Conservation (phyloP, 2,329 filamentous ascomycete species). For the Epichloe brachyelytri region DNA sequence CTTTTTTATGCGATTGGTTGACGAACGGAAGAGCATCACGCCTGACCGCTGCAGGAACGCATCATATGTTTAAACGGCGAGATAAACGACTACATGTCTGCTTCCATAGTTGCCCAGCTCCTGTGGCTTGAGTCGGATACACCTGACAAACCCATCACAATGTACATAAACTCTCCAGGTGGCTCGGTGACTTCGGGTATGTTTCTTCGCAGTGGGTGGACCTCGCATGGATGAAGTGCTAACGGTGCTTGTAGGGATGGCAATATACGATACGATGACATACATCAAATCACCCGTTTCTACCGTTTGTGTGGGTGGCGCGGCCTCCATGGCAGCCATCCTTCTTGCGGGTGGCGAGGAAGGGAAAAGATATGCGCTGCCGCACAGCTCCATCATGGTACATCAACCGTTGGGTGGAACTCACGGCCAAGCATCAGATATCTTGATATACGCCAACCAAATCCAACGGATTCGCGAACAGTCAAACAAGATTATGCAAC, state of each 20-base stretch:
- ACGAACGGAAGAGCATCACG: background rate
- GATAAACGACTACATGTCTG: conserved; percentile 80
- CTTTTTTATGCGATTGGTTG: background rate
- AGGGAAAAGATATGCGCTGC: conserved; percentile 76
- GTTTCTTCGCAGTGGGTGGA: conserved; percentile 1
- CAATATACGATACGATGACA: conserved; percentile 98
- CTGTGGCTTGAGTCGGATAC: conserved; percentile 97
- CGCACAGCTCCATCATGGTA: conserved; percentile 93
- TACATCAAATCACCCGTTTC: conserved; percentile 90
- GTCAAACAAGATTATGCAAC: conserved; percentile 80
- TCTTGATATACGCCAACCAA: conserved; percentile 94
- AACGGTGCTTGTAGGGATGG: conserved; percentile 36
- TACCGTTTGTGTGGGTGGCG: conserved; percentile 89
- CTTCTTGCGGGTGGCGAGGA: conserved; percentile 75
- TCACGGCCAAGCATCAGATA: conserved; percentile 58
- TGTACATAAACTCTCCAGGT: conserved; percentile 96
- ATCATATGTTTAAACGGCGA: conserved; percentile 89
- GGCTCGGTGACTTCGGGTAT: conserved; percentile 67
- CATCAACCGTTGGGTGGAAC: conserved; percentile 81
- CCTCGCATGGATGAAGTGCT: background rate
- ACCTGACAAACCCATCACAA: conserved; percentile 84
- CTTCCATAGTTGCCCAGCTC: conserved; percentile 89
- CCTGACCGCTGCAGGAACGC: conserved; percentile 49
- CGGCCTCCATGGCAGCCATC: conserved; percentile 87
- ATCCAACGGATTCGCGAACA: conserved; percentile 77